A percentile compares a stretch with the other conserved stretches of the same genome.
Conservation (phyloP, 1,284 basidiomycete genomes). For the Peniophora sp. region DNA sequence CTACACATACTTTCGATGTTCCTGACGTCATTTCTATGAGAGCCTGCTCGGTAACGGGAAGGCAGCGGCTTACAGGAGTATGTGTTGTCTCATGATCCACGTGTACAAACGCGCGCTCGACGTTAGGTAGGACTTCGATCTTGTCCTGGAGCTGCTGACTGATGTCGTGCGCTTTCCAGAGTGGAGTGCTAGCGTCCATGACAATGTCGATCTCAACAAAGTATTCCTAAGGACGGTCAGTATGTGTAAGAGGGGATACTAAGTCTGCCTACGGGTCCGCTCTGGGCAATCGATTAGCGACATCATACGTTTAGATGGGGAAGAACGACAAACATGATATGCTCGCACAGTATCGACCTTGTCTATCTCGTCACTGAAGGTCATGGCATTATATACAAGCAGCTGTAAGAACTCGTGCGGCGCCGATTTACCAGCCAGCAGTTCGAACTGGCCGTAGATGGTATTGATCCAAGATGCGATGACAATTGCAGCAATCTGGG, state of each 20-base stretch:
- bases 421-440: slow-evolving; percentile 87
- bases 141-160: slow-evolving; percentile 91
- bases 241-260: background rate
- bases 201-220: slow-evolving; percentile 96
- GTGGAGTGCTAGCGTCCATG: slow-evolving; percentile 81
- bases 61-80: slow-evolving; percentile 47
- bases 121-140: slow-evolving; percentile 86
- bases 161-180: slow-evolving; percentile 90
- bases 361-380: slow-evolving; percentile 81
- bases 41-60: background rate
- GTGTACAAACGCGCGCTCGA: slow-evolving; percentile 89
- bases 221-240: slow-evolving; percentile 49
- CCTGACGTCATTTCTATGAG: slow-evolving; percentile 12
- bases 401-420: slow-evolving; percentile 87
- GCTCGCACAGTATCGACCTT: slow-evolving; percentile 85
- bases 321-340: slow-evolving; percentile 59
- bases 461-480: slow-evolving; percentile 78
- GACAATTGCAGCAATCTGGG: slow-evolving; percentile 71
- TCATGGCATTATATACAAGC: slow-evolving; percentile 88
- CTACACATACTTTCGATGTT: slow-evolving; percentile 26
- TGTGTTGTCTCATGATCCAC: slow-evolving; percentile 91
- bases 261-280: slow-evolving; percentile 48
- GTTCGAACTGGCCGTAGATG: slow-evolving; percentile 75
- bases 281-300: slow-evolving; percentile 27
- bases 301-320: background rate